Base-by-base conservation (phyloP, 176 grass and related monocot species). In the Puccinellia tenuiflora region DNA sequence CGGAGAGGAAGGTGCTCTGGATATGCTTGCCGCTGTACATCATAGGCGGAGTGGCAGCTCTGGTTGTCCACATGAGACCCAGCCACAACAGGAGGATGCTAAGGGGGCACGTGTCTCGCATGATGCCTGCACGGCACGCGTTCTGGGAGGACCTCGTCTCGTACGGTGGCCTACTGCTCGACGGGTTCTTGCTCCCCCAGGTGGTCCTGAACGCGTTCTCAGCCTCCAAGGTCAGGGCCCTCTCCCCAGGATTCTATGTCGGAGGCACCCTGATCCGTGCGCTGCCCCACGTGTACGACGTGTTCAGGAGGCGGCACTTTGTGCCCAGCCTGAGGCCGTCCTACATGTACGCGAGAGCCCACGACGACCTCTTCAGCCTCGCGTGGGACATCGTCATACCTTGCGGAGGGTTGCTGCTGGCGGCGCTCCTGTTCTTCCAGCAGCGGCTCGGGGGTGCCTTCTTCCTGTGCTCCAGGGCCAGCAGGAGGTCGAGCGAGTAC, bases 121-220 rank as follows among this genome's bases (percentile, higher is more conserved):
- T 82, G 2, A 62, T 30, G 9, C 68, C 45, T 16, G 6, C 68
- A 55, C 47, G 33, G 18, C 85, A 86, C 68, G 57, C 92, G 43
- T 84, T 95, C 43, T 90, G 90, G 86, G 86, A 94, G 45, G 86
- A 91, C 76, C 55, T 91, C 34, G 89, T 91, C 21, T 77, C 88
- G 2, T 95, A 91, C 51, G 86, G 86, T 52, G 95, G 92, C 43
- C 50, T 93, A 59, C 68, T 95, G 33, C 85, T 98, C 3, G 92
- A 98, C 51, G 89, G 88, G 2, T 97, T 97, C 85, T 64, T 97
- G 77, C 88, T 97, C 28, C 95, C 95, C 69, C 95, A 97, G 79
- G 82, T 94, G 30, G 79, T 94, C 54, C 83, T 92, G 46, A 92
- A 94, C 28, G 53, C 66, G 22, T 97, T 90, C 61, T 91, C 81